Conservation (phyloP, 192 early-diverging fungal genomes). For the Tieghemiomyces parasiticus region DNA sequence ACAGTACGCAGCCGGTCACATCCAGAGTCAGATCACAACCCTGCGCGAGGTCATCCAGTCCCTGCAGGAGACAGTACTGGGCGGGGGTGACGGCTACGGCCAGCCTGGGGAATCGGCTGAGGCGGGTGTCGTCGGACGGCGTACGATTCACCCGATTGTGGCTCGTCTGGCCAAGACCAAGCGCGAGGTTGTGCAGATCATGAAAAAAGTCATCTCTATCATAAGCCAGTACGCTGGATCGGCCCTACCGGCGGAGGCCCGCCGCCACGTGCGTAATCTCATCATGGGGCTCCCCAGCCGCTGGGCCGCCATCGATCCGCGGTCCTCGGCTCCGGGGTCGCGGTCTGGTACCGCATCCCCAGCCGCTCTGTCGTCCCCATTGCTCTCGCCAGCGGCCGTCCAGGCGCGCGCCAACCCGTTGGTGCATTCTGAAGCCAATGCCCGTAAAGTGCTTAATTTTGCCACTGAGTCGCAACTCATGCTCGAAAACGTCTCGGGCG, state of each 20-base stretch:
- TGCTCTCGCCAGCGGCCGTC: conserved; percentile 8
- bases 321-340: conserved; percentile 10
- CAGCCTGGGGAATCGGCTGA: conserved; percentile 16
- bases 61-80: conserved; percentile 11
- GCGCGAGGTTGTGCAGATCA: conserved; percentile 69
- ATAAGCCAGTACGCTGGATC: conserved; percentile 73
- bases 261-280: conserved; percentile 62
- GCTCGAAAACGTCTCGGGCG: conserved; percentile 20
- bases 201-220: conserved; percentile 76
- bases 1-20: conserved; percentile 63
- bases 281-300: conserved; percentile 69
- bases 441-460: conserved; percentile 22
- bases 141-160: background rate
- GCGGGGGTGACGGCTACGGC: conserved; percentile 14
- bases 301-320: conserved; percentile 29
- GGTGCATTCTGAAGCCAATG: conserved; percentile 20
- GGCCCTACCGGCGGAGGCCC: conserved; percentile 68
- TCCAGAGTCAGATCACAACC: conserved; percentile 46
- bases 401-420: conserved; percentile 5
- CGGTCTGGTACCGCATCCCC: conserved; percentile 16
- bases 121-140: conserved; percentile 15
- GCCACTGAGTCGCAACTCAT: conserved; percentile 26
- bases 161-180: conserved; percentile 35
- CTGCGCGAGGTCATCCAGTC: conserved; percentile 36
- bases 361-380: conserved; percentile 6